Conservation (phyloP, 2,329 filamentous ascomycete species). For the Sphaerulina vaccinii region DNA sequence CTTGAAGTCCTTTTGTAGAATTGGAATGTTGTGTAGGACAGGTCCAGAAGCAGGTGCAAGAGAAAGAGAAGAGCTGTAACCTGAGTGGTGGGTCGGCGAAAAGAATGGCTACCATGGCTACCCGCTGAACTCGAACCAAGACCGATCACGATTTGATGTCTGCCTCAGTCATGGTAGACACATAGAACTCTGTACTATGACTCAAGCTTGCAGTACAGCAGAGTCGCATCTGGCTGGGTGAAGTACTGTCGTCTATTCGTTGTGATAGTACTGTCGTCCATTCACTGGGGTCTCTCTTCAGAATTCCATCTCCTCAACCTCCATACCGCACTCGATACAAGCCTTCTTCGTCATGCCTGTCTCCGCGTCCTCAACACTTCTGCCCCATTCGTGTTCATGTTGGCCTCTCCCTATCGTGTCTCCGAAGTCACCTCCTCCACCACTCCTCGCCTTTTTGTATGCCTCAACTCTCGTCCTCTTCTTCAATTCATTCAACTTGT, state of each 20-base stretch:
- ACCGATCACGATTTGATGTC: too few species aligned
- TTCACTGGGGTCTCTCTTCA: conserved; percentile 33
- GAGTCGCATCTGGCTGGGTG: too few species aligned
- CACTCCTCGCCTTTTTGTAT: conserved; percentile 68
- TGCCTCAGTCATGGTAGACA: too few species aligned
- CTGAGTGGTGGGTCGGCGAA: too few species aligned
- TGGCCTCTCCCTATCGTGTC: conserved; percentile 67
- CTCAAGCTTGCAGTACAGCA: too few species aligned
- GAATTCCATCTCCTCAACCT: conserved; percentile 65
- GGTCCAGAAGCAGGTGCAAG: too few species aligned
- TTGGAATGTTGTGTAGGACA: too few species aligned
- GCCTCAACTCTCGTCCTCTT: conserved; percentile 90
- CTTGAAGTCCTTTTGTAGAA: too few species aligned
- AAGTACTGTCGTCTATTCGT: neutral
- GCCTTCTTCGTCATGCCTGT: conserved; percentile 77
- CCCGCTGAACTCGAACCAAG: too few species aligned
- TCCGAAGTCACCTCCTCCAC: conserved; percentile 63
- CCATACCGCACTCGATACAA: conserved; percentile 65
- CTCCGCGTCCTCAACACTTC: conserved; percentile 57
- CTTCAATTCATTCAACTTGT: conserved; percentile 85
- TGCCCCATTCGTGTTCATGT: conserved; percentile 86
- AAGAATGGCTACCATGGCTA: too few species aligned
- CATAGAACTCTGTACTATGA: too few species aligned
- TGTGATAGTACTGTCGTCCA: neutral
- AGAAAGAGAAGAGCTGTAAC: too few species aligned